Conservation (phyloP, 768 basidiomycete genomes). For the Leccinellum albellum region DNA sequence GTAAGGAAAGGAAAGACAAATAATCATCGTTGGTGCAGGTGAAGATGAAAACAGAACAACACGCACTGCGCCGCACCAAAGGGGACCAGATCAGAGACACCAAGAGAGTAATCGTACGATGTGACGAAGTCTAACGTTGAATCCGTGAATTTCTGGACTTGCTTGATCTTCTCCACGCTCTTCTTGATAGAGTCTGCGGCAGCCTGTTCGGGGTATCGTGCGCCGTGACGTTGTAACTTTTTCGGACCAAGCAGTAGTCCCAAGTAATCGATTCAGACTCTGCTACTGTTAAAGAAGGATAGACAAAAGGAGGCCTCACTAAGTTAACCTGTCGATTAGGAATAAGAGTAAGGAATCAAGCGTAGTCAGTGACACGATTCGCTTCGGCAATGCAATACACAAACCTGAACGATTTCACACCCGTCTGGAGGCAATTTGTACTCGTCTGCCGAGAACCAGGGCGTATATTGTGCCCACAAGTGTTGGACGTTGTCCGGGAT, state of each 20-base stretch:
- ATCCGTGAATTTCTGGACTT: constrained; percentile 41
- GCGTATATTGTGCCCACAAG: not conserved
- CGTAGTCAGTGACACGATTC: not conserved
- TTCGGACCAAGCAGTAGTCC: not conserved
- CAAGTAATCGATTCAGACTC: not conserved
- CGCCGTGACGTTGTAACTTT: constrained; percentile 75
- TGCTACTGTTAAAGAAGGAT: not conserved
- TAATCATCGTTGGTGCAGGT: constrained; percentile 30
- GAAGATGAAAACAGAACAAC: constrained; percentile 48
- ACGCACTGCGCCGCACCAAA: constrained; percentile 64
- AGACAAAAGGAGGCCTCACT: not conserved
- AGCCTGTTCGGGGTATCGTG: constrained; percentile 61
- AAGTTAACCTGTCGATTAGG: not conserved
- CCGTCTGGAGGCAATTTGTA: not conserved
- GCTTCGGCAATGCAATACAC: not conserved
- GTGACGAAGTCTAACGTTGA: constrained; percentile 48
- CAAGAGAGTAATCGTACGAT: constrained; percentile 55
- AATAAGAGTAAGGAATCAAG: not conserved
- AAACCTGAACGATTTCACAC: not conserved
- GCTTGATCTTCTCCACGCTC: constrained; percentile 52
- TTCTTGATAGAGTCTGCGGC: constrained; percentile 38
- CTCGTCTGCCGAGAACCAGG: not conserved
- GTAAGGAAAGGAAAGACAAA: not conserved
- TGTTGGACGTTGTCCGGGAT: not conserved
- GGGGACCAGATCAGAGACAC: constrained; percentile 53